A percentile compares a stretch with the other conserved stretches of the same genome.
These are phyloP conservation scores for Colletotrichum costaricense DNA, from an alignment of 2,329 filamentous ascomycete species.

Conservation along the genomic window DNA sequence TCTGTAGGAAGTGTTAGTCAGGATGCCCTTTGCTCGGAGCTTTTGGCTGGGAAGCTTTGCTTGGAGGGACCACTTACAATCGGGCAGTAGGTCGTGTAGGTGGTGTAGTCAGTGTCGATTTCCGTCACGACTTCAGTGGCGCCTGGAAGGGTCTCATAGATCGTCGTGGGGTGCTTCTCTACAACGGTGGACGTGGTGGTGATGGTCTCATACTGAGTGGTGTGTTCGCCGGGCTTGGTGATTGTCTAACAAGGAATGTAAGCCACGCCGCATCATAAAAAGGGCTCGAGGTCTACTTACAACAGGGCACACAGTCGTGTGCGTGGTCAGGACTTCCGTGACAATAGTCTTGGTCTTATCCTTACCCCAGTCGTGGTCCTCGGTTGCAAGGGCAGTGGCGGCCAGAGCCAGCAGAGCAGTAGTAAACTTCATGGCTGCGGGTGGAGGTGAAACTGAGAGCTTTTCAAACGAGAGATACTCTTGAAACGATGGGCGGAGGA, in stretches of 20 bases:
- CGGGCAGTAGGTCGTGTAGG: conserved; percentile 57
- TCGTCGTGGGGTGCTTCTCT: conserved; percentile 45
- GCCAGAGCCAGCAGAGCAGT: conserved; percentile 31
- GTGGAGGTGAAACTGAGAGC: not conserved
- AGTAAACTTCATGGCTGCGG: conserved; percentile 30
- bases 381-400: conserved; percentile 27
- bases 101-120: conserved; percentile 53
- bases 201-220: conserved; percentile 39
- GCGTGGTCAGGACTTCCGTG: conserved; percentile 5
- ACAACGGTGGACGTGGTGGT: conserved; percentile 44
- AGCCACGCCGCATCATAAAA: not conserved
- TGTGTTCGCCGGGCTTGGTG: conserved; percentile 37
- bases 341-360: conserved; percentile 30
- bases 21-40: too few species aligned
- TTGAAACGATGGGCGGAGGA: conserved; percentile 19
- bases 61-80: conserved; percentile 37
- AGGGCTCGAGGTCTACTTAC: not conserved
- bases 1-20: conserved; percentile 1
- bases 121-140: conserved; percentile 48
- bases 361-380: conserved; percentile 28
- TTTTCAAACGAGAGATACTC: conserved; percentile 18
- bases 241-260: not conserved
- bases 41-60: too few species aligned
- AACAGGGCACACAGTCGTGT: conserved; percentile 25
- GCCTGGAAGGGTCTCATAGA: conserved; percentile 47